Base-by-base conservation (phyloP, 164 flowering plant genomes). In the Vitis riparia region DNA sequence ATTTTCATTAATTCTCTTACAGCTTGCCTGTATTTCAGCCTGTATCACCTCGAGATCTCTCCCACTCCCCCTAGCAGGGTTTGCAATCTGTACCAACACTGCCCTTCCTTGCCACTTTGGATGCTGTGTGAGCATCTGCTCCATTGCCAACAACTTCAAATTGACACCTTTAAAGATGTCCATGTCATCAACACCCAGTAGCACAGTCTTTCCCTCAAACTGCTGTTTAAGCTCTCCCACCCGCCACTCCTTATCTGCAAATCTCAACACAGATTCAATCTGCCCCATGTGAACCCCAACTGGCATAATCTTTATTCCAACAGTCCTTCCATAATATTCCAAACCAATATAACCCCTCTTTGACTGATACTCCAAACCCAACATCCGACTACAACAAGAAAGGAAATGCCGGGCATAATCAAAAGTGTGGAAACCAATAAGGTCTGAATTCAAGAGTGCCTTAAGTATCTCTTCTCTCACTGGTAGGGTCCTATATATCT, bases 361-460 rank as follows among this genome's bases (percentile, higher is more conserved):
- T 1, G 92, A 90, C 69, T 90, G 87, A 77, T 90, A 90, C 70
- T 88, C 91, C 75, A 90, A 65, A 52, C 95, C 95, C 76, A 90
- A 65, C 91, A 90, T 90, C 49, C 95, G 78, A 71, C 95, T 90
- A 55, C 95, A 90, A 57, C 95, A 90, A 32, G 95, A 90, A 62
- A 90, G 88, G 69, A 90, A 90, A 86, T 90, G 95, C 19, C 95
- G 81, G n/a, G 95, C 95, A 74, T 90, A 90, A 68, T 90, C 95
- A 78, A 90, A 90, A 12, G 95, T 90, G 71, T 90, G 95, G 68
- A 90, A 90, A 14, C 95, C 95, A 69, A 90, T 88, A 30, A 90
- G 76, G 68, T 90, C 95, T 0, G 90, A 68, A 64, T 87, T 87
- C 65, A 90, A 56, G 29, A 90, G 82, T 0, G 92, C 91, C 79